A percentile compares a stretch with the other conserved stretches of the same genome.
Evolutionary conservation across 306 rosid genomes (phyloP).

Genomic region (Quercus rubra): DNA sequence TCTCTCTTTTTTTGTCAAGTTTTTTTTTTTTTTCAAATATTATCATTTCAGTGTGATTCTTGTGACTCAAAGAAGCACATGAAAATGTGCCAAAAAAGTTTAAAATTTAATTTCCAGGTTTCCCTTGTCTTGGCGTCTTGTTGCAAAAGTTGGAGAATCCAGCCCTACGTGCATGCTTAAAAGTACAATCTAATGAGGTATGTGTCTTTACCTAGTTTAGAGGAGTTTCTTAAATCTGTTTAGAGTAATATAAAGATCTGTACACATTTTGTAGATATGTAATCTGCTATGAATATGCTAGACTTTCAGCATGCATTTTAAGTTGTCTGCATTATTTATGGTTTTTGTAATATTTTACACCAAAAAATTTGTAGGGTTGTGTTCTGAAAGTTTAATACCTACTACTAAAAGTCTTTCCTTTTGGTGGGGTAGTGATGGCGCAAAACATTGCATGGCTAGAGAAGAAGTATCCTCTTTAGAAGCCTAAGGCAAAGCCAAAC

Average conservation of each 20-base stretch:
- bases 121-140: slow-evolving; percentile 92
- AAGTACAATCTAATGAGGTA: slow-evolving; percentile 85
- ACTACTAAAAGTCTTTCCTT: no score
- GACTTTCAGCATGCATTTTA: no score
- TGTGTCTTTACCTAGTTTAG: slow-evolving; percentile 21
- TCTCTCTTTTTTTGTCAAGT: background rate
- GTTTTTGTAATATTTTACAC: no score
- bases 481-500: no score
- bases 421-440: no score
- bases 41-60: background rate
- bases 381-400: no score
- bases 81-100: slow-evolving; percentile 2
- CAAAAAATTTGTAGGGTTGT: no score
- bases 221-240: slow-evolving; percentile 1
- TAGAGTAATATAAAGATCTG: background rate
- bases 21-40: background rate
- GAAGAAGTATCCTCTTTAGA: no score
- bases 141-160: slow-evolving; percentile 99
- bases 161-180: slow-evolving; percentile 75
- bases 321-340: no score
- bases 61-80: slow-evolving; percentile 11
- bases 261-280: no score
- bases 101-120: slow-evolving; percentile 50
- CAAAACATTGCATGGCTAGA: no score
- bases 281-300: no score